phyloP scores from a whole-genome alignment of 2,329 filamentous ascomycete genomes.

The Cordyceps militaris region DNA sequence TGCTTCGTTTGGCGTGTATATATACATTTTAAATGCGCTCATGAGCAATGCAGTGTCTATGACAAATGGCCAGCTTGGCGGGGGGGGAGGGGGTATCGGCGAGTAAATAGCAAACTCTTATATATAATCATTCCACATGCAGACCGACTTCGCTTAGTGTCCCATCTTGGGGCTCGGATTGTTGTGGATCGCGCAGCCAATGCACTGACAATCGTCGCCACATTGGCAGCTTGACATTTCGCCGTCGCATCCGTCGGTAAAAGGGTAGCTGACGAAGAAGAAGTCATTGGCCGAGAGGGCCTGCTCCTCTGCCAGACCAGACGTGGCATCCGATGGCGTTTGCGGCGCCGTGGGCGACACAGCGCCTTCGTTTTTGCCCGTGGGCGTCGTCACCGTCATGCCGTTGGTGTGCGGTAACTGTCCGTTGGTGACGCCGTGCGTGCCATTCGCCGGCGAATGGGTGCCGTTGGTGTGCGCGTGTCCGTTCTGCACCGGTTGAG shows the following conservation, averaged over 20 bases:
- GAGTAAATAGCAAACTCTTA: background rate
- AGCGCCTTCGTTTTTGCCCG: conserved; percentile 20
- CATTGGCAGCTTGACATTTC: conserved; percentile 47
- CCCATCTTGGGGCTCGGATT: conserved; percentile 18
- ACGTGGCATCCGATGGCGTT: conserved; percentile 42
- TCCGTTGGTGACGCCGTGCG: conserved; percentile 17
- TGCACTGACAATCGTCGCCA: conserved; percentile 52
- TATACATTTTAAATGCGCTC: background rate
- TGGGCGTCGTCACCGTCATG: conserved; percentile 9
- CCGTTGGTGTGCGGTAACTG: conserved; percentile 2
- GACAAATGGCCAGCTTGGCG: background rate
- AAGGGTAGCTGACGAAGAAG: conserved; percentile 52
- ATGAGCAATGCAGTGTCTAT: background rate
- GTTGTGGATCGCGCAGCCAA: conserved; percentile 50
- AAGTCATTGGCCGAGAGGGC: conserved; percentile 46
- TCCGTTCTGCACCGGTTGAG: conserved; percentile 4
- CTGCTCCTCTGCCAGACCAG: conserved; percentile 42
- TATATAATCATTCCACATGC: background rate
- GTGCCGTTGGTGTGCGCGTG: conserved; percentile 1
- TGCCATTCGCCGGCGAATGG: conserved; percentile 12
- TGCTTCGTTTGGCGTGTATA: background rate
- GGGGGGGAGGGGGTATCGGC: background rate
- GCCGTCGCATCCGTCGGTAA: conserved; percentile 40
- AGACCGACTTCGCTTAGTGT: background rate
- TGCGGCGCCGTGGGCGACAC: conserved; percentile 34